Conservation (phyloP, 78 protist genomes). For the Paratrimastix pyriformis region DNA sequence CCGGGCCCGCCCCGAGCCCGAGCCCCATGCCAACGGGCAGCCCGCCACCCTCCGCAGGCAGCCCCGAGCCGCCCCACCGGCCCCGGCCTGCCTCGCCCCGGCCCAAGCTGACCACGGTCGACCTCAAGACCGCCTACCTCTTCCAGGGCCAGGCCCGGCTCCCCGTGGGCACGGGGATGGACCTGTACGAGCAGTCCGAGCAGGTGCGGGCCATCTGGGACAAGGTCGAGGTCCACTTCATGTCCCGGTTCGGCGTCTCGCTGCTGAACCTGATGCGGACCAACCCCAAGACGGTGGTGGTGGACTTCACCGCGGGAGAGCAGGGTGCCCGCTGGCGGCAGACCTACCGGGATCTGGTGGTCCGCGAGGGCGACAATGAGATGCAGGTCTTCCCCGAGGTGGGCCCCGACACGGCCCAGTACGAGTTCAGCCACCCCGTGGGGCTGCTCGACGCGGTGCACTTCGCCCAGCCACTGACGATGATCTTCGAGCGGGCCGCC, state of each 20-base stretch:
- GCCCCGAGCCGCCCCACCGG: too few species aligned
- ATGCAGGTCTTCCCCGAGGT: constrained; percentile 11
- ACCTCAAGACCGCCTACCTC: constrained; percentile 19
- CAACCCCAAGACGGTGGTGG: constrained; percentile 45
- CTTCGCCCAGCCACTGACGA: constrained; percentile 56
- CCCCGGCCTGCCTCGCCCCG: too few species aligned
- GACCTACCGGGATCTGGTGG: constrained; percentile 28
- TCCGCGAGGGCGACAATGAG: background rate
- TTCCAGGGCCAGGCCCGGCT: constrained; percentile 64
- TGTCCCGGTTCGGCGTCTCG: constrained; percentile 32
- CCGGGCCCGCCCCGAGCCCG: too few species aligned
- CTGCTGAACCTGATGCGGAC: constrained; percentile 44
- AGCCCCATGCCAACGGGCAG: too few species aligned
- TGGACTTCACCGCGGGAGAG: constrained; percentile 50
- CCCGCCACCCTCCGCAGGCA: too few species aligned
- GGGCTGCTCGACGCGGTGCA: constrained; percentile 58
- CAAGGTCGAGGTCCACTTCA: constrained; percentile 39
- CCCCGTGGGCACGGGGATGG: constrained; percentile 56
- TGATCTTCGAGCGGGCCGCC: constrained; percentile 43
- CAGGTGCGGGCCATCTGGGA: constrained; percentile 51
- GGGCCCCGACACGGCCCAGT: background rate
- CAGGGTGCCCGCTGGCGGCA: constrained; percentile 42
- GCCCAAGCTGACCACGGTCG: too few species aligned
- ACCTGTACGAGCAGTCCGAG: constrained; percentile 25
- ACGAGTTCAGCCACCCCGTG: constrained; percentile 37